Base-by-base conservation (phyloP, 176 grass and related monocot genomes). In the Tillandsia leiboldiana region DNA sequence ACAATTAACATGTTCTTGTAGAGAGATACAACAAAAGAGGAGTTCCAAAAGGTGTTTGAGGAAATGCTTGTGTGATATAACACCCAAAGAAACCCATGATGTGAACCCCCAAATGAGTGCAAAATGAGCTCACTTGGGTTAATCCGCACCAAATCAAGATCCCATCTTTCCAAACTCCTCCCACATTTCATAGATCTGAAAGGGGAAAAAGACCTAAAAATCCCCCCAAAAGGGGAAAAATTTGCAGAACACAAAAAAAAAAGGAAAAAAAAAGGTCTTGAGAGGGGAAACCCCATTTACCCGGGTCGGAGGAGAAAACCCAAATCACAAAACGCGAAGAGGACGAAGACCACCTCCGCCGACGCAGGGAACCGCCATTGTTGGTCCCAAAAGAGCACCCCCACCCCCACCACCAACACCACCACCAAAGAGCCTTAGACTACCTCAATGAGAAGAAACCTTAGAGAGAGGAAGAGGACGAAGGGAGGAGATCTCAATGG, bases 341-440 rank as follows among this genome's bases (percentile, higher is more conserved):
- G 57, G 57, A 18, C 50, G 58, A 49, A 64, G 58, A 20, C 72
- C 11, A 50, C 58, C 33, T 49, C 42, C 42, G 4, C 29, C 48
- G 29, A 48, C 70, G 61, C n/a, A 14, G 11, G 48, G 15, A 64
- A 22, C 57, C 42, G 57, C 48, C 72, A 73, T 64, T 49, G 20
- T 12, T 22, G 12, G 58, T 48, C 47, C 57, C 72, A 64, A 1
- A 42, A 63, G 20, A 33, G 18, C 50, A 70, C 10, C 50, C 14
- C 20, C 67, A 52, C 33, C 27, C 12, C 26, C 13, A 29, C 67
- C 67, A 66, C 27, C 28, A 14, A 24, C 13, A 12, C 47, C 64
- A 12, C 28, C 29, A 26, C 28, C 9, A 13, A 67, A 28, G 26
- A 13, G 14, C 20, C 20, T 11, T 15, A 14, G 13, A n/a, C 56